Conservation (phyloP, 31 red algal species). For the Porphyra umbilicalis region DNA sequence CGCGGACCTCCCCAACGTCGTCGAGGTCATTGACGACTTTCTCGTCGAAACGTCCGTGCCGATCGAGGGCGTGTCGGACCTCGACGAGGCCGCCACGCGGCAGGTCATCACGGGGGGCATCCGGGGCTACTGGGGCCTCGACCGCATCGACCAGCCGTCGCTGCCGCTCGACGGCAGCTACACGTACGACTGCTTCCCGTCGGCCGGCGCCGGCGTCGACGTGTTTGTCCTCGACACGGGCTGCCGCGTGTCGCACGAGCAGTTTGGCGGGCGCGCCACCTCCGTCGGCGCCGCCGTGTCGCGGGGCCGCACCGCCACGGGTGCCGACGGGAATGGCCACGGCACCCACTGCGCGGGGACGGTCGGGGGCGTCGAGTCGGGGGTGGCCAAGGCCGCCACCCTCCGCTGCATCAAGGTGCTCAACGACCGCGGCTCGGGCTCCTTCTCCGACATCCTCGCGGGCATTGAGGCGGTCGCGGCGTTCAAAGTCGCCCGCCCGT, state of each 20-base stretch:
- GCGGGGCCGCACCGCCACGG: neutral
- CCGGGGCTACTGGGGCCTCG: neutral
- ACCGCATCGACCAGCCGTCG: neutral
- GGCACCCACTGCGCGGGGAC: slow-evolving; percentile 37
- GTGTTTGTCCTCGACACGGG: slow-evolving; percentile 40
- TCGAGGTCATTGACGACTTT: neutral
- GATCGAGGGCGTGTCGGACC: neutral
- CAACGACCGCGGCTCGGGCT: slow-evolving; percentile 13
- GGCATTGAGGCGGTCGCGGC: slow-evolving; percentile 11
- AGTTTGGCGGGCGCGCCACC: neutral
- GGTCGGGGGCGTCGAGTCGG: slow-evolving; percentile 3
- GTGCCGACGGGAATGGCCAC: slow-evolving; percentile 30
- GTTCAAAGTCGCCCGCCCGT: neutral
- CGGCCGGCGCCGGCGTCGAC: slow-evolving; percentile 1
- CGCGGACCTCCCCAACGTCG: neutral
- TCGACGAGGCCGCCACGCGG: neutral
- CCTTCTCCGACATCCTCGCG: slow-evolving; percentile 5
- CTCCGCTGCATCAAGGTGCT: slow-evolving; percentile 36
- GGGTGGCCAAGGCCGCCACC: slow-evolving; percentile 16
- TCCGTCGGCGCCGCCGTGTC: neutral
- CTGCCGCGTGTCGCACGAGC: slow-evolving; percentile 6
- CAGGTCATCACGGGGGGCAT: neutral
- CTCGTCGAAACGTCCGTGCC: neutral
- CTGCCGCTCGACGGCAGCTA: slow-evolving; percentile 1
- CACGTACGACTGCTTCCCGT: neutral